Evolutionary conservation across 1,284 basidiomycete species (phyloP).

Genomic region (Paramarasmius palmivorus): DNA sequence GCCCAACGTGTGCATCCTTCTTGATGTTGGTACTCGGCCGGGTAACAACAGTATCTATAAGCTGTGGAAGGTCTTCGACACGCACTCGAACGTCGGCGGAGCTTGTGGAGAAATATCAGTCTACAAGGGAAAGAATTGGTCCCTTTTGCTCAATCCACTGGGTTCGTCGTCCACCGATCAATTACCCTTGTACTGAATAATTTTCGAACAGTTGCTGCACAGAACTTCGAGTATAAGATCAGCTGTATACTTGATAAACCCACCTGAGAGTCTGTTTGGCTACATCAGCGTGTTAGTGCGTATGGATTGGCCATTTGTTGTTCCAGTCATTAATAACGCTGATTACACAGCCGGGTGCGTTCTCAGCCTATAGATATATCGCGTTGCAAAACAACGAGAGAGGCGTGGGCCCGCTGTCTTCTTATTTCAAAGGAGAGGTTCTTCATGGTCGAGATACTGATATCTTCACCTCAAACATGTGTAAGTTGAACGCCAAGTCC

Average conservation of each 20-base stretch:
- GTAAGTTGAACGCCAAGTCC: slow-evolving; percentile 48
- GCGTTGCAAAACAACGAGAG: slow-evolving; percentile 87
- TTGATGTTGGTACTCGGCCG: slow-evolving; percentile 94
- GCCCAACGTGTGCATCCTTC: slow-evolving; percentile 86
- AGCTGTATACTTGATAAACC: slow-evolving; percentile 95
- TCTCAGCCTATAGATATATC: slow-evolving; percentile 91
- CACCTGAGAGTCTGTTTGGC: slow-evolving; percentile 89
- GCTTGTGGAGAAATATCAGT: slow-evolving; percentile 95
- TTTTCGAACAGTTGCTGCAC: slow-evolving; percentile 73
- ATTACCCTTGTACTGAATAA: slow-evolving; percentile 11
- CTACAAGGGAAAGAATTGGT: slow-evolving; percentile 91
- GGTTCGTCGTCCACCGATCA: slow-evolving; percentile 44
- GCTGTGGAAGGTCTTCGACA: slow-evolving; percentile 94
- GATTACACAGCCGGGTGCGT: slow-evolving; percentile 80
- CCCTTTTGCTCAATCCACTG: slow-evolving; percentile 78
- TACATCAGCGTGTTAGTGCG: slow-evolving; percentile 83
- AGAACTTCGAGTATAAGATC: slow-evolving; percentile 95
- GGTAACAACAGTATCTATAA: slow-evolving; percentile 85
- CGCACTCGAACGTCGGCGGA: slow-evolving; percentile 91
- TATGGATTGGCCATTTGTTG: no score
- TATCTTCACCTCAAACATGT: slow-evolving; percentile 94
- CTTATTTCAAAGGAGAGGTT: slow-evolving; percentile 97
- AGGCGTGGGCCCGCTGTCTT: slow-evolving; percentile 87
- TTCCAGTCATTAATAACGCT: not conserved
- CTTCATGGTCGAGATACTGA: slow-evolving; percentile 90